These are phyloP conservation scores for Wickerhamomyces pijperi DNA, from an alignment of 805 yeast genomes.

Conservation along the genomic window DNA sequence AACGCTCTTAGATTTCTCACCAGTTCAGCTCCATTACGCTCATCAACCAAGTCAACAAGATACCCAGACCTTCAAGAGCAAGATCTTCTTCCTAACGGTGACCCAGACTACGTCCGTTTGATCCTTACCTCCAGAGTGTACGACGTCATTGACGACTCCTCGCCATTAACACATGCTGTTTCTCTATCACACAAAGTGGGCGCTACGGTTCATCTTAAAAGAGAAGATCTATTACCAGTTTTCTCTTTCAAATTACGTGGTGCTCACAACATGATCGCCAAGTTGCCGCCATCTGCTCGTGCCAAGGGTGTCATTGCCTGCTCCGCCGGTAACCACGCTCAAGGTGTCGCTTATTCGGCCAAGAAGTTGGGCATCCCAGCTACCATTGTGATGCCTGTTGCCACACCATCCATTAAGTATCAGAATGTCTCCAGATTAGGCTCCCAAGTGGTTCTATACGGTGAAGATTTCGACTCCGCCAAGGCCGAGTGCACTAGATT, in stretches of 20 bases:
- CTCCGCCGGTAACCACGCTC: slow-evolving; percentile 99
- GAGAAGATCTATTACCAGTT: slow-evolving; percentile 92
- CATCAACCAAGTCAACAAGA: slow-evolving; percentile 1
- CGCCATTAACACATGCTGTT: slow-evolving; percentile 72
- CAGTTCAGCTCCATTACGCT: background rate
- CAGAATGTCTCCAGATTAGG: slow-evolving; percentile 88
- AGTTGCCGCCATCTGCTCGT: slow-evolving; percentile 45
- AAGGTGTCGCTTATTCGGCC: slow-evolving; percentile 94
- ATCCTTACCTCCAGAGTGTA: slow-evolving; percentile 88
- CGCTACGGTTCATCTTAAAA: slow-evolving; percentile 65
- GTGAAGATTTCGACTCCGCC: slow-evolving; percentile 93
- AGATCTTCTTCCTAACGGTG: slow-evolving; percentile 48
- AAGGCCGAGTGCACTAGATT: slow-evolving; percentile 79
- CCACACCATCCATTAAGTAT: slow-evolving; percentile 91
- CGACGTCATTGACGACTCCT: slow-evolving; percentile 86
- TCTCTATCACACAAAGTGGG: slow-evolving; percentile 67
- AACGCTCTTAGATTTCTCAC: background rate
- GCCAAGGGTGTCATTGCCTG: slow-evolving; percentile 92
- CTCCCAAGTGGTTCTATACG: slow-evolving; percentile 83
- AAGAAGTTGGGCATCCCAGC: slow-evolving; percentile 79
- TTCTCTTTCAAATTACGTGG: slow-evolving; percentile 95
- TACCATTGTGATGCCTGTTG: slow-evolving; percentile 96
- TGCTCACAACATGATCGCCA: slow-evolving; percentile 94
- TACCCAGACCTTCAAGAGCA: slow-evolving; percentile 21
- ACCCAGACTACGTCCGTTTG: slow-evolving; percentile 89